Base-by-base conservation (phyloP, 78 protist species). In the Corallochytrium limacisporum region DNA sequence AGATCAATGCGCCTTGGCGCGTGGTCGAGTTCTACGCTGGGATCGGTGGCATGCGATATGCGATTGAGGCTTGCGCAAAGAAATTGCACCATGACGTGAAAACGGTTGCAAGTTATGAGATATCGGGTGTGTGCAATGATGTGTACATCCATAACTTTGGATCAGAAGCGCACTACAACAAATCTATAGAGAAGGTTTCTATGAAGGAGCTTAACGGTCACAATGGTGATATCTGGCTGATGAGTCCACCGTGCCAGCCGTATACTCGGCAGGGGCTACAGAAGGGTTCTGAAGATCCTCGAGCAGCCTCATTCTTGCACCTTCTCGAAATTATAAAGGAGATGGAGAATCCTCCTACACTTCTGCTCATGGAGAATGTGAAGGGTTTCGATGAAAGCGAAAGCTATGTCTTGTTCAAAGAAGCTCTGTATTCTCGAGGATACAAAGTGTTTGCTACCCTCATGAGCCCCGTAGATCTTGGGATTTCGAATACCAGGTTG, bases 161-260 rank as follows among this genome's bases (percentile, higher is more conserved):
- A 13, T 3, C 28, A 70, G 5, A 4, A 10, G 18, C 53, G 20
- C 61, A 18, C 61, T 0, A 29, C 37, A 10, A 6, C 51, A 29
- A 24, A 43, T 1, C 32, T 13, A 29, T 66, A 7, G n/a, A n/a
- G n/a, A n/a, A n/a, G n/a, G n/a, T n/a, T n/a, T 4, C 3, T 0
- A 2, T 4, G 12, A 73, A 32, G 7, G 46, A 31, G 29, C 39
- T 49, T 15, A 16, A 24, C 20, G 15, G 26, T 24, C 46, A 54
- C 35, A 22, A 0, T 16, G 82, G 69, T 2, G 76, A 68, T 38
- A 0, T 8, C 24, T 77, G 62, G 69, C 40, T 70, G 29, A 54
- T 71, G 42, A 39, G 60, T 16, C 91, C 91, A 5, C 86, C 86
- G 22, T 85, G 91, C 51, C 91, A 85, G 74, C 91, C 91, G 38